phyloP scores from a whole-genome alignment of 2,329 filamentous ascomycete genomes.

The Paramyrothecium sp. region DNA sequence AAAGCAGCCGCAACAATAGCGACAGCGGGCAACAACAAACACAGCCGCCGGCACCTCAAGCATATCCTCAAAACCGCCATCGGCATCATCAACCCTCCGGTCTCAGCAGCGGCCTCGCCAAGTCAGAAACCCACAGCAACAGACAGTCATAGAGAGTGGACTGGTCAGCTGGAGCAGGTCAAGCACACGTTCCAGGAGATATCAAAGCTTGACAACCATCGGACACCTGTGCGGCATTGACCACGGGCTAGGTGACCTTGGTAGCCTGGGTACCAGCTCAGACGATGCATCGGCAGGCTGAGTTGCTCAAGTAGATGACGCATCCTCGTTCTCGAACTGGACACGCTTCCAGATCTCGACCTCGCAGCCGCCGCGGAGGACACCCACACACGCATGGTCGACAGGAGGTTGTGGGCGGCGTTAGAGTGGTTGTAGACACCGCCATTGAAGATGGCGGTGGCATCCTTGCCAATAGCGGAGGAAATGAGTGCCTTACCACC shows the following conservation, averaged over 20 bases:
- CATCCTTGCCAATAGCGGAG: constrained; percentile 81
- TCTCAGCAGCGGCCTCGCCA: constrained; percentile 52
- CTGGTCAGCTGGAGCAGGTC: constrained; percentile 63
- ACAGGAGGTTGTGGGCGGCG: no score
- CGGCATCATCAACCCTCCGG: constrained; percentile 40
- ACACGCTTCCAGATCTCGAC: constrained; percentile 92
- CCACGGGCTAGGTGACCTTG: constrained; percentile 74
- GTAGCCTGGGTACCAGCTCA: constrained; percentile 85
- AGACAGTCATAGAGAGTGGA: constrained; percentile 37
- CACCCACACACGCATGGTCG: no score
- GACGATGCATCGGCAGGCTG: constrained; percentile 75
- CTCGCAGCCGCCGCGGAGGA: no score
- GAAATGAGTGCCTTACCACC: constrained; percentile 85
- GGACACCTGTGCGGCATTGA: constrained; percentile 71
- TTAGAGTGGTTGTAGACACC: no score
- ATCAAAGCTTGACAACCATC: constrained; percentile 64
- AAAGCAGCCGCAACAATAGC: neutral
- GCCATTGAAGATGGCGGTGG: constrained; percentile 85
- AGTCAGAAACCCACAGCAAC: constrained; percentile 44
- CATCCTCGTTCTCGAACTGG: constrained; percentile 79
- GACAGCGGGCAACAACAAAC: neutral
- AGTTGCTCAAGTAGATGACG: constrained; percentile 76
- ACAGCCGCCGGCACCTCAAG: neutral
- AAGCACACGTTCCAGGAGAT: constrained; percentile 62
- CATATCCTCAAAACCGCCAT: constrained; percentile 7